Base-by-base conservation (phyloP, 805 yeast genomes). In the Kregervanrija fluxuum region DNA sequence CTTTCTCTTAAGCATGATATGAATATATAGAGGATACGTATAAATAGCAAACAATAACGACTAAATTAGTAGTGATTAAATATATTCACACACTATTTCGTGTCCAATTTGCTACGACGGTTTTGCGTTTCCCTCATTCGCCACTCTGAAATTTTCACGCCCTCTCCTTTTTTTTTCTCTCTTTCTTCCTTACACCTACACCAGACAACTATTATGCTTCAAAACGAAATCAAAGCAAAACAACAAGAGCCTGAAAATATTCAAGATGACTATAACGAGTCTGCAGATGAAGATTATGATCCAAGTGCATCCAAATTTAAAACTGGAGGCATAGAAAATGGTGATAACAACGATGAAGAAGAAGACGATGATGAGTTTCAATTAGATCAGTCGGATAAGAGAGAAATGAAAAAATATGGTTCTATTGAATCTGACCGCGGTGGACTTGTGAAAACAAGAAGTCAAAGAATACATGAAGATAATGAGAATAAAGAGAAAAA, bases 221-320 rank as follows among this genome's bases (percentile, higher is more conserved):
- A 22, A 8, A 22, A 22, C 28, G 8, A 22, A 8, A 22, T 22
- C 8, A 22, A 22, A 22, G 8, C 28, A 4, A 22, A 22, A 53
- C 22, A 65, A 56, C 11, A 13, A 11, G 35, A 70, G 6, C 28
- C 6, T 22, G 28, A 22, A 5, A 22, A 2, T 22, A 22, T 2
- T 8, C 28, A 67, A 4, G 74, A 69, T 12, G 75, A 68, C 38
- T 77, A 77, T 56, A 60, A 70, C 31, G 82, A 77, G 52, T 74
- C 76, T 12, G 80, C 73, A 33, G 84, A 78, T 51, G 80, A 74
- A 48, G 84, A 78, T 52, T 78, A 68, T 54, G 67, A 73, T 51
- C 77, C 79, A n/a, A 50, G 47, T 22, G 48, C 37, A 48, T 16
- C 30, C 11, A 37, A 33, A 8, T 16, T 12, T 2, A 37, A 37